Base-by-base conservation (phyloP, 2,329 filamentous ascomycete genomes). In the Annulohypoxylon truncatum region DNA sequence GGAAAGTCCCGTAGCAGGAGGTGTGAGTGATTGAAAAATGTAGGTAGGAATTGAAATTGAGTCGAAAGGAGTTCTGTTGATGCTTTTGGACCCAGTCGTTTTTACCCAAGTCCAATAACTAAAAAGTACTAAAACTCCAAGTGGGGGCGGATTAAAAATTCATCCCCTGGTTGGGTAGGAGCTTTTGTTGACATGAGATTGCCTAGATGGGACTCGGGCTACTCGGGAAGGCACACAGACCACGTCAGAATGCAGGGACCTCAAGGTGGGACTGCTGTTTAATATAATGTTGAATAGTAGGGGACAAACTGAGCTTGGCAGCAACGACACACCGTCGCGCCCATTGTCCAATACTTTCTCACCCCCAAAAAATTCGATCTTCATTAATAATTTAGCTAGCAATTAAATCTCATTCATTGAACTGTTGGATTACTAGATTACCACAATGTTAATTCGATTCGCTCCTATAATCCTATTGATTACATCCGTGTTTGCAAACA, bases 401-500 rank as follows among this genome's bases (percentile, higher is more conserved):
- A 33, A 33, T 58, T 58, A 44, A 44, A 61, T 38, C 54, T 50
- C 35, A 51, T 54, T 50, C 26, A 20, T n/a, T 20, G 26, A 57
- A 22, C 10, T 28, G 20, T n/a, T n/a, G 38, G 15, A 38, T 40
- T 47, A 22, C 10, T 40, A 47, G 9, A 42, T 59, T 42, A 6
- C 24, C 61, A 69, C 59, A 22, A 75, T 75, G 71, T 42, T 71
- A 38, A 51, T 57, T 38, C 51, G 59, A n/a, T 60, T 66, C 20
- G 18, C 66, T 38, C 61, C 64, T 38, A 4, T 67, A 35, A 62
- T 55, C 13, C 48, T 70, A 51, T 26, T 72, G 4, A 48, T 70
- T 48, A 51, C 66, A 24, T 47, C 69, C 44, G 78, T 75, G 66
- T 74, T 77, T 71, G 93, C 91, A 77, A 98, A 99, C 78, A 91